Conservation (phyloP, 1,284 basidiomycete genomes). For the Peniophora sp. region DNA sequence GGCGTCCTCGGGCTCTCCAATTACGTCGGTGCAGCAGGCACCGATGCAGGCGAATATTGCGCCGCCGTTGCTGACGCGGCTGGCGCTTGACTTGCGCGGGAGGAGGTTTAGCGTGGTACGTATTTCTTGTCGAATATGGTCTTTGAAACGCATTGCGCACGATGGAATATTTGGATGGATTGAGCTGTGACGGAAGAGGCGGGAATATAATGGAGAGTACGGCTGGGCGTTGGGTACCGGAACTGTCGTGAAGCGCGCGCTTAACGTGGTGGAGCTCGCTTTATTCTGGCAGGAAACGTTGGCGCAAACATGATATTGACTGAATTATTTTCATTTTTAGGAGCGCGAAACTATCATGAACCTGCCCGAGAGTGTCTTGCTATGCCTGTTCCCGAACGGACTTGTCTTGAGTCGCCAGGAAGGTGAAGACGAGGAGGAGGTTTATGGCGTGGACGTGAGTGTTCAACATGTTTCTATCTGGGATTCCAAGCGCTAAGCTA, state of each 20-base stretch:
- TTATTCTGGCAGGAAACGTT: no score
- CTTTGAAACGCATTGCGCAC: no score
- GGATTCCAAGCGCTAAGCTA: neutral
- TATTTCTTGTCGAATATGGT: no score
- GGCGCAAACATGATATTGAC: no score
- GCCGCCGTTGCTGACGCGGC: constrained; percentile 76
- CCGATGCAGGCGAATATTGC: constrained; percentile 68
- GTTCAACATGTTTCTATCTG: constrained; percentile 5
- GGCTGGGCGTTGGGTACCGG: no score
- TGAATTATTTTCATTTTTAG: no score
- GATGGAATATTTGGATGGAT: no score
- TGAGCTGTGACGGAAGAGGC: no score
- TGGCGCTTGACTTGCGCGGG: constrained; percentile 90
- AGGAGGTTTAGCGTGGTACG: constrained; percentile 74
- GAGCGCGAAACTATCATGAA: constrained; percentile 99
- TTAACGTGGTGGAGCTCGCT: no score
- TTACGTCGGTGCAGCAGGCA: constrained; percentile 78
- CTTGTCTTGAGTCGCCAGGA: constrained; percentile 87
- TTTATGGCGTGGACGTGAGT: constrained; percentile 93
- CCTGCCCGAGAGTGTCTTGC: constrained; percentile 91
- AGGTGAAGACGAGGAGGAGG: constrained; percentile 86
- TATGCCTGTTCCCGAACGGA: constrained; percentile 97
- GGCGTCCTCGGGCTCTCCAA: constrained; percentile 57
- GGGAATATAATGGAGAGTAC: no score
- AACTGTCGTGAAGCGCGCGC: no score